Evolutionary conservation across 305 asterid species (phyloP), one percentile per base, ranked within the genome.

Genomic region (Fraxinus baroniana): DNA sequence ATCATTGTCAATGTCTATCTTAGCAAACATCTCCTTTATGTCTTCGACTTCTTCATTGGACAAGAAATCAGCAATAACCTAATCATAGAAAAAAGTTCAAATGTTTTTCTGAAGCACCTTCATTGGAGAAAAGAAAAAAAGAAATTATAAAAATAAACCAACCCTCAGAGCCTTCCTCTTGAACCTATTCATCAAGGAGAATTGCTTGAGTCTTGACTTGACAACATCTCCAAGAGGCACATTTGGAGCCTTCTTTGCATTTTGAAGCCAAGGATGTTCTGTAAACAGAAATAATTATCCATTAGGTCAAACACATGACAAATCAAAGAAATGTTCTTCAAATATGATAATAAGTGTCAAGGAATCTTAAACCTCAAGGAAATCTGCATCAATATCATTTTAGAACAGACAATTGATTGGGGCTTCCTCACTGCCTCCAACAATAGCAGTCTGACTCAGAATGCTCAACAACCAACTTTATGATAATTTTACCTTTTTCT

Each of bases 11-110:
- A 28, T 20, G 68, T 57, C 68, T 57, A 57, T 57, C 68, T 57
- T 57, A 57, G 68, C 80, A 86, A 95, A 95, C 87, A 87, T 91
- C 86, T 95, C 98, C 87, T 90, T 94, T 85, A 95, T 88, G 86
- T 7, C 68, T 18, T 57, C 68, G 13, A 57, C 68, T 57, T 57
- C 68, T 18, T 57, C 68, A 18, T 18, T 57, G 68, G 68, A 57
- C 68, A 57, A 57, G 68, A 57, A 57, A 57, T 57, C 68, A 18
- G 68, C 68, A 57, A 57, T 57, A 26, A 57, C 68, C 68, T 57
- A 57, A 57, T 57, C 68, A 57, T 57, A 57, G 26, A 57, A 18
- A 55, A 57, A 57, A 57, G 4, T 57, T 57, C 68, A 57, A 57
- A 57, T 18, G 28, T 57, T 18, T 57, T 57, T 57, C 68, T 18